Conservation (phyloP, 208 protist genomes). For the Wallacemonas sp. region DNA sequence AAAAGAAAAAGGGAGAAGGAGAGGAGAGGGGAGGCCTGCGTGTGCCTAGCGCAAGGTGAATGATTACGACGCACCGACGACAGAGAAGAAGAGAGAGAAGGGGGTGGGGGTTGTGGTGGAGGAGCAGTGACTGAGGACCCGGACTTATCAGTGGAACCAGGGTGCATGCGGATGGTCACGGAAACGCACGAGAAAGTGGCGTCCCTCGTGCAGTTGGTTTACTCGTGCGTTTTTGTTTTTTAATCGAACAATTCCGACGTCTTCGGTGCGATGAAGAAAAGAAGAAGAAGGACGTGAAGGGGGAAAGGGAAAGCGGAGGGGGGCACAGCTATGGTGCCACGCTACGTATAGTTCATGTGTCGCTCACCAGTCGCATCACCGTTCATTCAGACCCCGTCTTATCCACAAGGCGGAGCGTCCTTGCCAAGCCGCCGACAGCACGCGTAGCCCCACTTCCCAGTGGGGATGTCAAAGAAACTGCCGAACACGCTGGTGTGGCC, state of each 20-base stretch:
- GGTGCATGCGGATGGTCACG: no score
- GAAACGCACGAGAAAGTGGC: background rate
- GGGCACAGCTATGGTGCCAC: background rate
- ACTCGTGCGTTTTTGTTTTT: no score
- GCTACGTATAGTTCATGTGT: background rate
- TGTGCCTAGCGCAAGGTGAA: no score
- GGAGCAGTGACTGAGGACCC: no score
- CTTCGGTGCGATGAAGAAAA: background rate
- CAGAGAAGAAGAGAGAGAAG: no score
- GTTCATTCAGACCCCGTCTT: background rate
- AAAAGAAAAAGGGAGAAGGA: background rate
- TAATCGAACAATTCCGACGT: no score
- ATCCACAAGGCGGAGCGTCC: conserved; percentile 37
- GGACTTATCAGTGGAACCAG: no score
- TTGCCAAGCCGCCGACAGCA: conserved; percentile 61
- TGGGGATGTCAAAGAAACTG: conserved; percentile 65
- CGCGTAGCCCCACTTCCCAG: conserved; percentile 74
- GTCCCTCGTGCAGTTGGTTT: no score
- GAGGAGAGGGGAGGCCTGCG: background rate
- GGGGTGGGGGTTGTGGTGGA: no score
- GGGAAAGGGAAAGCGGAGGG: background rate
- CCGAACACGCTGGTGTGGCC: conserved; percentile 66
- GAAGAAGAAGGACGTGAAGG: conserved; percentile 12
- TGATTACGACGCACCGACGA: no score
- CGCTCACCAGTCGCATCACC: background rate